These are phyloP conservation scores for Calonectria henricotiae DNA, from an alignment of 2,329 filamentous ascomycete species.

Conservation along the genomic window DNA sequence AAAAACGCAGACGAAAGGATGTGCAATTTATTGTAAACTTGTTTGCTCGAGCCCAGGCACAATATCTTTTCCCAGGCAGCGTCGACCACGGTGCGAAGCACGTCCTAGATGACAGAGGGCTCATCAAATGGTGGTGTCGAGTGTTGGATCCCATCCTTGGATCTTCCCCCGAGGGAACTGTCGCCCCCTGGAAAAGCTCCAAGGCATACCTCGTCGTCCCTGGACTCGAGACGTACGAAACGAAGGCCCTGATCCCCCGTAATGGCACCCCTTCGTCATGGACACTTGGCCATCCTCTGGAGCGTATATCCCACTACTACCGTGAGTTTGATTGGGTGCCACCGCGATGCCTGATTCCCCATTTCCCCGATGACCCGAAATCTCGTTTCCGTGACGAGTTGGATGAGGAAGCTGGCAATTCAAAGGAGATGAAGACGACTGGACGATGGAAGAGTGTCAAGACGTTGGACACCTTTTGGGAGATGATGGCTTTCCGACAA, in stretches of 20 bases:
- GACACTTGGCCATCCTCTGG: constrained; percentile 82
- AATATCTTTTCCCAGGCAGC: constrained; percentile 96
- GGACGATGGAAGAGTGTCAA: constrained; percentile 89
- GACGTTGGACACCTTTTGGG: constrained; percentile 95
- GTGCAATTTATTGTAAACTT: constrained; percentile 86
- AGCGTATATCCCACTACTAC: constrained; percentile 74
- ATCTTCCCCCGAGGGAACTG: constrained; percentile 58
- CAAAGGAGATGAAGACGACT: constrained; percentile 68
- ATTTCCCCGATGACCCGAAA: constrained; percentile 96
- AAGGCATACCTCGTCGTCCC: constrained; percentile 90
- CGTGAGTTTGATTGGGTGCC: constrained; percentile 76
- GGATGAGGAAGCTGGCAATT: constrained; percentile 83
- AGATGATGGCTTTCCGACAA: constrained; percentile 96
- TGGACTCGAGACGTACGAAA: constrained; percentile 87
- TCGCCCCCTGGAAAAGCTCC: constrained; percentile 63
- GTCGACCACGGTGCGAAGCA: constrained; percentile 90
- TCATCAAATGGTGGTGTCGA: constrained; percentile 97
- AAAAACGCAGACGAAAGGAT: constrained; percentile 75
- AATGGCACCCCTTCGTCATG: constrained; percentile 68
- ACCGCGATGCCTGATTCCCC: constrained; percentile 87
- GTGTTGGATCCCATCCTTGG: constrained; percentile 84
- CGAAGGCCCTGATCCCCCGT: constrained; percentile 82
- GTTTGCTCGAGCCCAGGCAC: constrained; percentile 92
- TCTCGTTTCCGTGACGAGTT: constrained; percentile 90
- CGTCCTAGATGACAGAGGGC: constrained; percentile 88